Percentiles rank a stretch among this genome's conserved stretches.
phyloP scores from a whole-genome alignment of 2,329 filamentous ascomycete species.

The Coniochaeta sp. region DNA sequence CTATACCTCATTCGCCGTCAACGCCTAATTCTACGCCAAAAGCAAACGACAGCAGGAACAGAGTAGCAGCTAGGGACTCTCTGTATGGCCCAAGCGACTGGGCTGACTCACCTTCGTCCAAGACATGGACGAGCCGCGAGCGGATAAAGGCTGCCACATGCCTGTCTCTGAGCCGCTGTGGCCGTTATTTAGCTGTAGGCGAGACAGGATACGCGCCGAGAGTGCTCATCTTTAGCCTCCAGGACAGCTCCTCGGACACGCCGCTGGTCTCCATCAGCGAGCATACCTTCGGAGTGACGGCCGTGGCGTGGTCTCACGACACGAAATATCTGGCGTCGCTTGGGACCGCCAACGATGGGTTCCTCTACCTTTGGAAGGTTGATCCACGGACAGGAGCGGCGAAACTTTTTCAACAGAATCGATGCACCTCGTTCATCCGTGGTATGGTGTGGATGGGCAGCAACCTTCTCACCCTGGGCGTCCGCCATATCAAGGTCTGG shows the following conservation, averaged over 20 bases:
- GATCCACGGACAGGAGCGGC: conserved; percentile 76
- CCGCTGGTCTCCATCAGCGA: conserved; percentile 83
- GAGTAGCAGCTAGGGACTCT: conserved; percentile 44
- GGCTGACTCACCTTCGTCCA: conserved; percentile 57
- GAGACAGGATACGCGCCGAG: conserved; percentile 93
- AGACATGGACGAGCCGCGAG: conserved; percentile 82
- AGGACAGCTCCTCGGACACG: conserved; percentile 70
- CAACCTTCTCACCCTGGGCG: conserved; percentile 76
- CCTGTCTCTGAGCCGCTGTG: conserved; percentile 80
- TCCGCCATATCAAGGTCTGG: conserved; percentile 92
- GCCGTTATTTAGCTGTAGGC: conserved; percentile 80
- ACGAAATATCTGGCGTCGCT: conserved; percentile 82
- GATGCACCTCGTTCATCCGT: conserved; percentile 80
- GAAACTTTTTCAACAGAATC: conserved; percentile 75
- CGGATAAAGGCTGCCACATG: conserved; percentile 92
- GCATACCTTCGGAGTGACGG: conserved; percentile 82
- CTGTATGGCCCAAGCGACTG: conserved; percentile 38
- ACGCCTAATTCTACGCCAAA: conserved; percentile 50
- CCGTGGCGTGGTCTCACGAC: conserved; percentile 83
- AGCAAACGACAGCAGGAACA: conserved; percentile 56
- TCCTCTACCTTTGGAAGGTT: conserved; percentile 84
- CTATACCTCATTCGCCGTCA: conserved; percentile 41
- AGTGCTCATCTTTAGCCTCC: conserved; percentile 81
- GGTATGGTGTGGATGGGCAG: conserved; percentile 88
- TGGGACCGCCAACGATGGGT: conserved; percentile 85